phyloP scores from a whole-genome alignment of 2,329 filamentous ascomycete species.

The Penicillium sp. region DNA sequence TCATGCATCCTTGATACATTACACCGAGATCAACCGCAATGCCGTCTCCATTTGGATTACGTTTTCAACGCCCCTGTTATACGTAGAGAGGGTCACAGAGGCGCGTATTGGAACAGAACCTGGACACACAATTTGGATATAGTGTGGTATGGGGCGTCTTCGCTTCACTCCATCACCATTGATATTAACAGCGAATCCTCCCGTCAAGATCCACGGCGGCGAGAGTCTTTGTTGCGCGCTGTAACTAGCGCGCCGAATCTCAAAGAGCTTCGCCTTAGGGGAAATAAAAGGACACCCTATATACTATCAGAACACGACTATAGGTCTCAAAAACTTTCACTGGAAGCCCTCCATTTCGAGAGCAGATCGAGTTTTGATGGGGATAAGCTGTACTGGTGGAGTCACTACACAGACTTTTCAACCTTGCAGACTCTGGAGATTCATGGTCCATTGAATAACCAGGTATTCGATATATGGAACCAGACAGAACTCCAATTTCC shows the following conservation, averaged over 20 bases:
- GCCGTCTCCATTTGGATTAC: conserved; percentile 1
- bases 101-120: not conserved
- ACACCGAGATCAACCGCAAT: not conserved
- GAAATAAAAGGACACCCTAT: too few relatives aligned
- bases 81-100: not conserved
- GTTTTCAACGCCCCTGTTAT: not conserved
- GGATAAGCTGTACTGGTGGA: not conserved
- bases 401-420: not conserved
- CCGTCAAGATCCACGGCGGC: too few relatives aligned
- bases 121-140: not conserved
- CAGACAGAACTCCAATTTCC: not conserved
- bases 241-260: not conserved
- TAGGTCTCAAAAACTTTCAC: too few relatives aligned
- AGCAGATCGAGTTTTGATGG: not conserved
- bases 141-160: not conserved
- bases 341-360: not conserved
- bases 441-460: not conserved
- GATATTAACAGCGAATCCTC: not conserved
- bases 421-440: not conserved
- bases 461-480: not conserved
- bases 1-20: not conserved
- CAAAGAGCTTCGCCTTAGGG: not conserved
- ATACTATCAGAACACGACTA: too few relatives aligned
- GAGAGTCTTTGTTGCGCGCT: not conserved
- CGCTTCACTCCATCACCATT: not conserved